These are phyloP conservation scores for Cordyceps fumosorosea DNA, from an alignment of 2,329 filamentous ascomycete species.

Conservation along the genomic window DNA sequence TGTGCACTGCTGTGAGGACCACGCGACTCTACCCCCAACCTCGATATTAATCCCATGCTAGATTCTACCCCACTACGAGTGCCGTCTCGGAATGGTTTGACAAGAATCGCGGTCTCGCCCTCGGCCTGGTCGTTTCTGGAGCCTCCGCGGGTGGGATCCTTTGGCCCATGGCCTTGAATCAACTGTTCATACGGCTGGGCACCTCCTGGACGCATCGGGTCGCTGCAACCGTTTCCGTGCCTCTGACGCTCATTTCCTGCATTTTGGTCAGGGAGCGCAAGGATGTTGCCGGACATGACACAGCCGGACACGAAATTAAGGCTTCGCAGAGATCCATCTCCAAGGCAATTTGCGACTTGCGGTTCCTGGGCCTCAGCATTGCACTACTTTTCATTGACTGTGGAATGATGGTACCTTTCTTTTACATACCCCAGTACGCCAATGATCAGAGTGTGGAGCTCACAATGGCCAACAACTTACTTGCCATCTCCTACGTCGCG, in stretches of 20 bases:
- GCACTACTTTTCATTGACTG: constrained; percentile 23
- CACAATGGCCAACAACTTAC: constrained; percentile 51
- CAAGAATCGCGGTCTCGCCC: constrained; percentile 23
- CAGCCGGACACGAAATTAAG: constrained; percentile 11
- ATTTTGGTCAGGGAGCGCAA: constrained; percentile 24
- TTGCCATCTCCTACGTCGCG: constrained; percentile 55
- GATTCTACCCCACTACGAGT: constrained; percentile 26
- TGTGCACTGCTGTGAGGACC: constrained; percentile 28
- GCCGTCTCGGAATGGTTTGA: constrained; percentile 28
- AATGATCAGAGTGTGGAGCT: constrained; percentile 37
- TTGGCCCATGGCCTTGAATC: constrained; percentile 23
- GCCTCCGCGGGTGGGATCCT: constrained; percentile 26
- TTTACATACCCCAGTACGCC: constrained; percentile 43
- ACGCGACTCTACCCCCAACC: too few relatives aligned
- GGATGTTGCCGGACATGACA: constrained; percentile 14
- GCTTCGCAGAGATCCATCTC: constrained; percentile 19
- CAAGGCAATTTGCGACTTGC: constrained; percentile 19
- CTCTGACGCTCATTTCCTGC: constrained; percentile 21
- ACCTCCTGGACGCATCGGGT: constrained; percentile 18
- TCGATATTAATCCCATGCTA: not conserved
- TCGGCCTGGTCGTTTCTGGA: constrained; percentile 26
- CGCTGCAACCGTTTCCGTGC: constrained; percentile 20
- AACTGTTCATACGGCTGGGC: constrained; percentile 13
- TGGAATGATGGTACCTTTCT: constrained; percentile 26
- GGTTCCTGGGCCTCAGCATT: constrained; percentile 19